Evolutionary conservation across 495 filamentous ascomycete genomes (phyloP).

Genomic region (Astrocystis sublimbata): DNA sequence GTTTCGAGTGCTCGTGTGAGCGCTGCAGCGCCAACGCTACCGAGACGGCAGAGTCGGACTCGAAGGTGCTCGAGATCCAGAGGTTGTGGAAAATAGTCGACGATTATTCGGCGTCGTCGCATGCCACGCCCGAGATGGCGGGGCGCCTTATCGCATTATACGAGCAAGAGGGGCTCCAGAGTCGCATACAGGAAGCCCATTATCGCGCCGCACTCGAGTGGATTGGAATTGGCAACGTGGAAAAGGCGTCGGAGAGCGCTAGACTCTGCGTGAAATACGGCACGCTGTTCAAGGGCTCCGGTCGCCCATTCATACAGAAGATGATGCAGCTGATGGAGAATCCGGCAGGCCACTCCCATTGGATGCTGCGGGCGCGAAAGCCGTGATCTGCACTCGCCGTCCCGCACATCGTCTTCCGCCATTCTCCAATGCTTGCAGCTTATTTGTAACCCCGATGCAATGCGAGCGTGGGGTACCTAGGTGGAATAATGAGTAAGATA

Average conservation of each 20-base stretch:
- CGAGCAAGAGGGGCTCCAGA: conserved; percentile 40
- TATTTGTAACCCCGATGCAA: no score
- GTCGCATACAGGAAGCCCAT: conserved; percentile 40
- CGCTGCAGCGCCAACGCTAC: conserved; percentile 29
- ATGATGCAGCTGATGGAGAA: conserved; percentile 32
- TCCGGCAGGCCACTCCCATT: conserved; percentile 32
- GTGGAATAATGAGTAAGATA: no score
- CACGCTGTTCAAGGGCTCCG: conserved; percentile 26
- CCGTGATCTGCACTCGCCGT: neutral
- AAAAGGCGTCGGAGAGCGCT: conserved; percentile 36
- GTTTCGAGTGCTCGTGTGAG: conserved; percentile 41
- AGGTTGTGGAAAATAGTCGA: conserved; percentile 28
- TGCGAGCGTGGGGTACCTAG: no score
- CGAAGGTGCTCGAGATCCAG: conserved; percentile 34
- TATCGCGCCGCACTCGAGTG: conserved; percentile 41
- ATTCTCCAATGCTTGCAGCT: no score
- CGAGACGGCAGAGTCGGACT: conserved; percentile 33
- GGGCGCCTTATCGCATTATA: conserved; percentile 40
- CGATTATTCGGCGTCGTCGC: conserved; percentile 24
- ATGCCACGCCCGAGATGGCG: conserved; percentile 36
- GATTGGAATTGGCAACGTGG: conserved; percentile 38
- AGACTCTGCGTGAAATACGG: conserved; percentile 20
- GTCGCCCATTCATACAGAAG: conserved; percentile 33
- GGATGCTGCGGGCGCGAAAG: conserved; percentile 30
- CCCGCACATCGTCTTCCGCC: no score